Base-by-base conservation (phyloP, 2,329 filamentous ascomycete species). In the Fusarium setosum region DNA sequence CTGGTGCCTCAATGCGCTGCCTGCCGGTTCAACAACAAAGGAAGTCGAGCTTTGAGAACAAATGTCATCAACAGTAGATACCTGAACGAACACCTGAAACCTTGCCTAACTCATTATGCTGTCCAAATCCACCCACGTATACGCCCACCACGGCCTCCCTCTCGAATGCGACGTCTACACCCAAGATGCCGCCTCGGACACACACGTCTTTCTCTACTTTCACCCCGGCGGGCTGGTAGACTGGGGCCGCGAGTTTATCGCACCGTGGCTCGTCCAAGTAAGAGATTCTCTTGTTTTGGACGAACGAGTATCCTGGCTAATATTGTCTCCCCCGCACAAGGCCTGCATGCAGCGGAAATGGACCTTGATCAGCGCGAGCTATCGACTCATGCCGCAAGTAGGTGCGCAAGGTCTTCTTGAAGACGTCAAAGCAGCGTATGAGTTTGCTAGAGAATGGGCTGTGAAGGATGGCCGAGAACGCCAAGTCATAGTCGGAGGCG, bases 211-310 rank as follows among this genome's bases (percentile, higher is more conserved):
- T 24, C 66, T 79, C 17, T 80, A 76, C 65, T 80, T 79, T 56
- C 77, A 80, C 29, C 70, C 76, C 0, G 77, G 77, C 15, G 76
- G 76, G 1, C 70, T 79, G 6, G 69, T 75, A 12, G 70, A 68
- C n/a, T 77, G 75, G 49, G 70, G 72, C 12, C 72, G 74, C 10
- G 70, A 68, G 20, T 68, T 64, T 7, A 67, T 80, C 11, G 74
- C 76, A 2, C 77, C 77, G 2, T 79, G 77, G 76, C 72, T 80
- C 5, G 75, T 74, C 10, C 76, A 78, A 56, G 74, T 74, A n/a
- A n/a, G 50, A 48, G 59, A 57, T n/a, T 23, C 29, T n/a, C 12
- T n/a, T n/a, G n/a, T n/a, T n/a, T n/a, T n/a, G n/a, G 29, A 10
- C 6, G 6, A 6, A n/a, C 15, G 32, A 31, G 7, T 41, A 31